Conservation (phyloP, 1,139 yeast species). For the Tardiomyces digboiensis region DNA sequence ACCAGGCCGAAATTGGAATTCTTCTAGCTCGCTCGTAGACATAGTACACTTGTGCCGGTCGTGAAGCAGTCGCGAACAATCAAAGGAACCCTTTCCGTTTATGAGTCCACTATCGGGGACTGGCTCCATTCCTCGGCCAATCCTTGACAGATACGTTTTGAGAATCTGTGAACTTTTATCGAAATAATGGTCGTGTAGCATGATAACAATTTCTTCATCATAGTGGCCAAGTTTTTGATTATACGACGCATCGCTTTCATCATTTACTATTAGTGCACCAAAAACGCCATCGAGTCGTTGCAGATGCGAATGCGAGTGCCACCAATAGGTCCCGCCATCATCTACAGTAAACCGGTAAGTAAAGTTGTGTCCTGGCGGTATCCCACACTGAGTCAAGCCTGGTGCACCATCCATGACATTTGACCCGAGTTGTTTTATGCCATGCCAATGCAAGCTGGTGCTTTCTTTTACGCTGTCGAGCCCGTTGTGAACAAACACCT, state of each 20-base stretch:
- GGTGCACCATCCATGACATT: slow-evolving; percentile 85
- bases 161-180: slow-evolving; percentile 38
- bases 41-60: slow-evolving; percentile 9
- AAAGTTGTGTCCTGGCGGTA: slow-evolving; percentile 64
- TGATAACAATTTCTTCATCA: slow-evolving; percentile 57
- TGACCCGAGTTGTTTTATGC: slow-evolving; percentile 70
- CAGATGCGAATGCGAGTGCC: slow-evolving; percentile 81
- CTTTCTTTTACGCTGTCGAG: slow-evolving; percentile 39
- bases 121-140: slow-evolving; percentile 89
- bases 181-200: slow-evolving; percentile 73
- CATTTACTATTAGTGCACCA: slow-evolving; percentile 58
- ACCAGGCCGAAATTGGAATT: slow-evolving; percentile 9
- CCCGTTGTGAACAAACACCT: slow-evolving; percentile 60
- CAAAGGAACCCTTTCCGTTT: slow-evolving; percentile 17
- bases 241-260: slow-evolving; percentile 24
- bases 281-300: slow-evolving; percentile 82
- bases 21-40: slow-evolving; percentile 9
- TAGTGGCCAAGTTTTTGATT: slow-evolving; percentile 28
- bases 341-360: slow-evolving; percentile 70
- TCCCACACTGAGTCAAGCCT: slow-evolving; percentile 80
- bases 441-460: slow-evolving; percentile 76
- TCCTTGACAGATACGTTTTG: slow-evolving; percentile 45
- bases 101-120: slow-evolving; percentile 45
- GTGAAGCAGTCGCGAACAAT: slow-evolving; percentile 11
- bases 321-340: slow-evolving; percentile 74